Base-by-base conservation (phyloP, 2,329 filamentous ascomycete species). In the Colletotrichum graminicola region DNA sequence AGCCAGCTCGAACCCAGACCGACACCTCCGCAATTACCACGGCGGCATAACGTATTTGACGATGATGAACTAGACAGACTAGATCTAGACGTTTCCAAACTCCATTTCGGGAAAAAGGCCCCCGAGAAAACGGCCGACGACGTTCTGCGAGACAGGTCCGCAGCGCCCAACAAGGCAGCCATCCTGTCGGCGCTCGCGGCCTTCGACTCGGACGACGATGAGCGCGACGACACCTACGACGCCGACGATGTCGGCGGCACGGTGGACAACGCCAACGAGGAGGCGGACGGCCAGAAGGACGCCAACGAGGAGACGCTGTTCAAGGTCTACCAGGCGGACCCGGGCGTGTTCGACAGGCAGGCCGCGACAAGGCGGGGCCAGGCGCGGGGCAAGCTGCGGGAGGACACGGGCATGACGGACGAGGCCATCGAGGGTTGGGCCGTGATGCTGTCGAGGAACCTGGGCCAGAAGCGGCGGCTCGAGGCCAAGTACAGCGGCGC, bases 161-260 rank as follows among this genome's bases (percentile, higher is more conserved):
- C 83, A 1, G 90, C 91, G 4, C 89, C 92, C 1, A 91, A 91
- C 76, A 97, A 97, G 82, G 93, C 94, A 0, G 92, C 94, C 14
- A 97, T 98, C 75, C 84, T 97, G 32, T 93, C 95, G 3, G 95
- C 95, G 0, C 88, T 98, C 2, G 94, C 94, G 21, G 88, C 92
- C 0, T 98, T 98, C 75, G 95, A 98, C 82, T 92, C 92, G 0
- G 95, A 98, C 76, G 96, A 98, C 75, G 96, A 99, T 79, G 96
- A 99, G 82, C 90, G 94, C 45, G 96, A 99, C 80, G 96, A 99
- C 79, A 98, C 95, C 0, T 99, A 99, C 78, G 96, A 99, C 76
- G 90, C 92, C 1, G 94, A 91, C 61, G 96, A 98, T 77, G 94
- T 98, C 2, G 96, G 96, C 45, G 95, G 95, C 29, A 93, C 93